Percentiles rank a stretch among this genome's conserved stretches.
phyloP scores from a whole-genome alignment of 208 protist species.

The Acanthamoeba castellanii region DNA sequence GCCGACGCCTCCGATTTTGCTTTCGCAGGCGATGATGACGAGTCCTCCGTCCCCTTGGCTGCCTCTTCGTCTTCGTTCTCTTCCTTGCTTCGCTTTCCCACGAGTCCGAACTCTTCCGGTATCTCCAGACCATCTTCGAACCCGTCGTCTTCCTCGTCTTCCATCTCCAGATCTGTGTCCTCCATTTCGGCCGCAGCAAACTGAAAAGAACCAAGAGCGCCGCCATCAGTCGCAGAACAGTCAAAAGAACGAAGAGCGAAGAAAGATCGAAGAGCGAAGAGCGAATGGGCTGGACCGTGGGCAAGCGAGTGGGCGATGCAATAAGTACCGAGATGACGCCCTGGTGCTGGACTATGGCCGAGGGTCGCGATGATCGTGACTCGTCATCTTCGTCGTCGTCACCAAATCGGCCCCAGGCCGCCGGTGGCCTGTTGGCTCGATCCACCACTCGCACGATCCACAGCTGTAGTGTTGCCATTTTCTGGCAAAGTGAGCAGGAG shows the following conservation, averaged over 20 bases:
- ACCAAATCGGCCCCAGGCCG: neutral
- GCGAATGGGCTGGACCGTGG: neutral
- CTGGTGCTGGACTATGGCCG: slow-evolving; percentile 17
- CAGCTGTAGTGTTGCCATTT: neutral
- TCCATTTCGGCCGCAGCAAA: too few relatives aligned
- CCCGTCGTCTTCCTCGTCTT: neutral
- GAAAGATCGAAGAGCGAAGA: neutral
- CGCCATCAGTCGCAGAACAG: too few relatives aligned
- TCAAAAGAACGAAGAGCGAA: neutral
- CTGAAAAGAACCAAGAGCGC: neutral
- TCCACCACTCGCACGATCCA: slow-evolving; percentile 6
- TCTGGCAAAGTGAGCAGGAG: neutral
- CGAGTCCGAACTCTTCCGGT: neutral
- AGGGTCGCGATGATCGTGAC: neutral
- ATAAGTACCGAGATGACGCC: slow-evolving; percentile 5
- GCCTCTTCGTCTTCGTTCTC: neutral
- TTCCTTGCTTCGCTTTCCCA: neutral
- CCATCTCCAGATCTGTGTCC: neutral
- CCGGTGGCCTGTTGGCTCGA: neutral
- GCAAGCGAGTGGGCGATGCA: too few relatives aligned
- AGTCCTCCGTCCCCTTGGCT: neutral
- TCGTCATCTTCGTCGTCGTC: neutral
- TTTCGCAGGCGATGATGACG: neutral
- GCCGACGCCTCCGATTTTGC: neutral
- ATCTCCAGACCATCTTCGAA: slow-evolving; percentile 31